A percentile compares a stretch with the other conserved stretches of the same genome.
Evolutionary conservation across 2,329 filamentous ascomycete species (phyloP).

Genomic region (Calonectria leucothoes): DNA sequence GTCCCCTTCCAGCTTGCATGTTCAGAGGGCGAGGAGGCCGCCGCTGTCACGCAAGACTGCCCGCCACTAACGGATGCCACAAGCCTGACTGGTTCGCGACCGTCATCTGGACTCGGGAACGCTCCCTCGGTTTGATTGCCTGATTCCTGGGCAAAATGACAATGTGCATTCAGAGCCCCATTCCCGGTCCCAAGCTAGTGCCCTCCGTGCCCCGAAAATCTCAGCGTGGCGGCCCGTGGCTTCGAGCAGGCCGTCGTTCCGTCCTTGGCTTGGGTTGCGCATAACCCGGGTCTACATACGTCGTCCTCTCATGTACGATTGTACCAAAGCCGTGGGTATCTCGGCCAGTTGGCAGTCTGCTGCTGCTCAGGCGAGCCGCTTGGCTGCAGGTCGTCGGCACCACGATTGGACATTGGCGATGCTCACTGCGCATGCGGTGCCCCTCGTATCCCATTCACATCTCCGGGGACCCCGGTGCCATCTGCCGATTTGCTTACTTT

Average conservation of each 20-base stretch:
- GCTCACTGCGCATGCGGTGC: neutral
- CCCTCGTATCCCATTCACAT: conserved; percentile 3
- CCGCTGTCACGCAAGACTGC: neutral
- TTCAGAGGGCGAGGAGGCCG: neutral
- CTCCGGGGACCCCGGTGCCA: conserved; percentile 2
- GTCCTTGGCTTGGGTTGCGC: neutral
- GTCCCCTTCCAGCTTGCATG: neutral
- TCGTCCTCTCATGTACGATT: no score
- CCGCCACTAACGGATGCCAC: neutral
- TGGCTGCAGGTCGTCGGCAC: neutral
- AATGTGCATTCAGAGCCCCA: neutral
- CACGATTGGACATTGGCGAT: conserved; percentile 3
- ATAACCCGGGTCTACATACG: neutral
- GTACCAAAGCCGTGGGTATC: neutral
- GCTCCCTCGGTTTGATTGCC: neutral
- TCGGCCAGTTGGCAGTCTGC: conserved; percentile 7
- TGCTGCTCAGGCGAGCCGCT: neutral
- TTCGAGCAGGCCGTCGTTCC: neutral
- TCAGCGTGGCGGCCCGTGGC: conserved; percentile 4
- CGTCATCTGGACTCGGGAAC: neutral
- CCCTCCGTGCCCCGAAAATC: neutral
- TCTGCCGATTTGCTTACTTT: neutral
- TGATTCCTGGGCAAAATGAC: neutral
- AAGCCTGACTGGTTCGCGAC: neutral
- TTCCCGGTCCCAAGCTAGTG: neutral